phyloP scores from a whole-genome alignment of 2,329 filamentous ascomycete species.

The Aspergillus glaucus region DNA sequence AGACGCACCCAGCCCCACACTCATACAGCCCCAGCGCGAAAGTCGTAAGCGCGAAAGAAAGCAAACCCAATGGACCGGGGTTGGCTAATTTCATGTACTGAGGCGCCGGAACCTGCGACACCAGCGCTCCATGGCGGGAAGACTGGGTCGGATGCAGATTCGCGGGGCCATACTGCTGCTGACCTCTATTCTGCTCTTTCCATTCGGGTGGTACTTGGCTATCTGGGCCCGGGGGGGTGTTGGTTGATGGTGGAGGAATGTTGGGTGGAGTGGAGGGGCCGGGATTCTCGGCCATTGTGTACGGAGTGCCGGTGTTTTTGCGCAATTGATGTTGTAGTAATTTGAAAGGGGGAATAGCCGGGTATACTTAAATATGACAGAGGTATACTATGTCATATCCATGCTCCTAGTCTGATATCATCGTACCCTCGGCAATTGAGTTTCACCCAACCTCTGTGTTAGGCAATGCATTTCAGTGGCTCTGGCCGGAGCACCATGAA shows the following conservation, averaged over 20 bases:
- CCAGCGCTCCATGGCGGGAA: not conserved
- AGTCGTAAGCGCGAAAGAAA: constrained; percentile 60
- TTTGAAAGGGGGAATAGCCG: not conserved
- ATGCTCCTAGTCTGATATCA: no score
- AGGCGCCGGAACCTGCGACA: constrained; percentile 11
- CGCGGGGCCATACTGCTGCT: not conserved
- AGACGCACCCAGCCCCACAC: constrained; percentile 44
- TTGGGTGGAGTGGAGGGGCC: not conserved
- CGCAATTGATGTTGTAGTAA: not conserved
- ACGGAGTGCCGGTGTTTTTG: not conserved
- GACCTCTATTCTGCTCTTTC: not conserved
- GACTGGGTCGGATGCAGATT: not conserved
- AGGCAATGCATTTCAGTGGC: no score
- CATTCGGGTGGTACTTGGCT: not conserved
- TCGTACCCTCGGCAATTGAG: no score
- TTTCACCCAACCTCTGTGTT: no score
- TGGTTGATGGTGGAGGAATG: not conserved
- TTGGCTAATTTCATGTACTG: constrained; percentile 46
- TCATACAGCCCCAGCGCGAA: constrained; percentile 51
- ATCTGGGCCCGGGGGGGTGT: not conserved
- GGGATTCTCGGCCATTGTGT: not conserved
- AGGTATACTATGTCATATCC: no score
- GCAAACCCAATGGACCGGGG: constrained; percentile 55
- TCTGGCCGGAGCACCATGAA: no score
- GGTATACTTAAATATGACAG: not conserved